phyloP scores from a whole-genome alignment of 2,329 filamentous ascomycete species.

The Helotiales sp. region DNA sequence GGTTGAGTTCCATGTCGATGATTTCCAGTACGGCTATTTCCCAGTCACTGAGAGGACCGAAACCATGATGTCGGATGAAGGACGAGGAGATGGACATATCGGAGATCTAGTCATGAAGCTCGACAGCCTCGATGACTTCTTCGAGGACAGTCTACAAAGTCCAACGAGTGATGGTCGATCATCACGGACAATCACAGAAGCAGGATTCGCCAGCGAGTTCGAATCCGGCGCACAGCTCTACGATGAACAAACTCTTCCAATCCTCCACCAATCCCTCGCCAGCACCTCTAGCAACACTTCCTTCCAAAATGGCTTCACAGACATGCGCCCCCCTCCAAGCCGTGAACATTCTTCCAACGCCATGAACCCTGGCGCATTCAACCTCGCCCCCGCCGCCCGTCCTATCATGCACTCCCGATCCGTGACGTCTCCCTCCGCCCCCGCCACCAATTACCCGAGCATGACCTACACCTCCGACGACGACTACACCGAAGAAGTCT shows the following conservation, averaged over 20 bases:
- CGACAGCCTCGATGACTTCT: conserved; percentile 82
- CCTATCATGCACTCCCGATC: conserved; percentile 80
- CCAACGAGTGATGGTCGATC: conserved; percentile 65
- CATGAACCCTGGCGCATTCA: conserved; percentile 67
- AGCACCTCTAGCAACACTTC: conserved; percentile 72
- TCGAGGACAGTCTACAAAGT: conserved; percentile 67
- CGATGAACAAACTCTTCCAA: conserved; percentile 90
- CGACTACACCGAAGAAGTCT: conserved; percentile 72
- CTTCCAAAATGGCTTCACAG: conserved; percentile 88
- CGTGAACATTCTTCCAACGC: conserved; percentile 64
- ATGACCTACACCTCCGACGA: conserved; percentile 74
- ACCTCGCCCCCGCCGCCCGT: conserved; percentile 51
- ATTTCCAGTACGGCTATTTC: conserved; percentile 72
- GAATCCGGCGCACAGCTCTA: conserved; percentile 84
- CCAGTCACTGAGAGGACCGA: conserved; percentile 69
- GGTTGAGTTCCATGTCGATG: conserved; percentile 88
- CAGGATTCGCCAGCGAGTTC: conserved; percentile 67
- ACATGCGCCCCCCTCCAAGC: conserved; percentile 64
- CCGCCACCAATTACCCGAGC: conserved; percentile 58
- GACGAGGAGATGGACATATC: conserved; percentile 71
- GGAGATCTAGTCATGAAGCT: conserved; percentile 83
- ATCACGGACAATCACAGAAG: conserved; percentile 67
- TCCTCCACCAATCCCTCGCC: conserved; percentile 79
- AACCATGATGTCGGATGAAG: conserved; percentile 86
- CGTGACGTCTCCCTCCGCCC: conserved; percentile 77